Conservation (phyloP, 352 stramenopile genomes). For the Pythium diclinum region DNA sequence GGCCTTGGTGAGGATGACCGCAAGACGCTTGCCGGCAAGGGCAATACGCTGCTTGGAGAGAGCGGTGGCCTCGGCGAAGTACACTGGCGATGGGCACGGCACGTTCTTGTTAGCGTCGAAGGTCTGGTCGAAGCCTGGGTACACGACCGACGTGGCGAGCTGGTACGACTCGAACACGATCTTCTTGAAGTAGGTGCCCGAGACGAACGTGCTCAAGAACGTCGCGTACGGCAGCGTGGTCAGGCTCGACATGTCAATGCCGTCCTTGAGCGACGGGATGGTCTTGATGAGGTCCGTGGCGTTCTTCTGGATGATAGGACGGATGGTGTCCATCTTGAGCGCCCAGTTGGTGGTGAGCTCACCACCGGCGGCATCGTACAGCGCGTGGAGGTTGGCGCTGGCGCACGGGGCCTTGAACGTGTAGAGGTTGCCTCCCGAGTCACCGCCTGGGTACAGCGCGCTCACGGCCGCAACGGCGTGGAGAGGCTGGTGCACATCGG, state of each 20-base stretch:
- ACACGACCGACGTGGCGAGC: slow-evolving; percentile 23
- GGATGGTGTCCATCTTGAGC: slow-evolving; percentile 24
- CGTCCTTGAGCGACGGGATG: slow-evolving; percentile 17
- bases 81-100: slow-evolving; percentile 36
- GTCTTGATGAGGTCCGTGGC: slow-evolving; percentile 37
- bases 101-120: slow-evolving; percentile 28
- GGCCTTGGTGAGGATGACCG: slow-evolving; percentile 56
- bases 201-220: slow-evolving; percentile 16
- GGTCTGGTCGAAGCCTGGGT: slow-evolving; percentile 27
- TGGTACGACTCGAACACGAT: slow-evolving; percentile 30
- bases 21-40: slow-evolving; percentile 48
- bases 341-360: slow-evolving; percentile 58
- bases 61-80: slow-evolving; percentile 34
- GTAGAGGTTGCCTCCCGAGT: slow-evolving; percentile 61
- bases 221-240: slow-evolving; percentile 18
- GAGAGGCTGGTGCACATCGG: slow-evolving; percentile 59
- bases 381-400: slow-evolving; percentile 58
- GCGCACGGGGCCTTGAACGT: slow-evolving; percentile 44
- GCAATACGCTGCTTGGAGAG: slow-evolving; percentile 51
- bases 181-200: slow-evolving; percentile 17
- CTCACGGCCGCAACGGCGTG: slow-evolving; percentile 52
- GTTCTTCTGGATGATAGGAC: slow-evolving; percentile 30
- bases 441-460: slow-evolving; percentile 41
- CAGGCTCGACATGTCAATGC: slow-evolving; percentile 14
- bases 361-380: slow-evolving; percentile 57